phyloP scores from a whole-genome alignment of 371 early-diverging fungal species.

The Mortierella sp. region DNA sequence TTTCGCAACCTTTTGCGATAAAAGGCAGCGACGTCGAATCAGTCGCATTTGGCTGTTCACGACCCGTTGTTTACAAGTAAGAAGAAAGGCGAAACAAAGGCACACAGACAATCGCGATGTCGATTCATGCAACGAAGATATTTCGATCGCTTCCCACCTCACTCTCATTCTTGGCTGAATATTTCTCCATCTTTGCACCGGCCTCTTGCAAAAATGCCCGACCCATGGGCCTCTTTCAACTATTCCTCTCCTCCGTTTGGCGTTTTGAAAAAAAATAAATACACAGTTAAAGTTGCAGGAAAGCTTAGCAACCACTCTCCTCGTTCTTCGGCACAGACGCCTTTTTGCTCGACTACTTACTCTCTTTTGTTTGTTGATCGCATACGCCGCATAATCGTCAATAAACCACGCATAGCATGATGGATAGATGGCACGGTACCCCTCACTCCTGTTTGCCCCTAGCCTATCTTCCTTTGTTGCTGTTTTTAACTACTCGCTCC shows the following conservation, averaged over 20 bases:
- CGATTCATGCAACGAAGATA: not conserved
- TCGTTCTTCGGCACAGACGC: not conserved
- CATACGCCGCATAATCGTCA: not conserved
- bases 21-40: too few relatives aligned
- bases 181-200: not conserved
- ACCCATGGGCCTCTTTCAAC: not conserved
- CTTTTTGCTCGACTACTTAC: too few relatives aligned
- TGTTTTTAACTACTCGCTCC: not conserved
- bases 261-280: conserved; percentile 3
- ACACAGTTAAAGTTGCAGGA: not conserved
- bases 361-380: not conserved
- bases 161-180: not conserved
- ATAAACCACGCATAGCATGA: not conserved
- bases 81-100: not conserved
- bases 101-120: not conserved
- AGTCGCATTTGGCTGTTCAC: too few relatives aligned
- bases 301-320: not conserved
- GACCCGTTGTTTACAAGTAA: too few relatives aligned
- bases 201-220: not conserved
- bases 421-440: not conserved
- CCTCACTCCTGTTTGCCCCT: not conserved
- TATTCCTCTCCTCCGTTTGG: not conserved
- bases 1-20: too few relatives aligned
- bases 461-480: not conserved
- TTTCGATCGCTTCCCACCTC: not conserved